Conservation (phyloP, 2,329 filamentous ascomycete genomes). For the Stagonosporopsis vannaccii region DNA sequence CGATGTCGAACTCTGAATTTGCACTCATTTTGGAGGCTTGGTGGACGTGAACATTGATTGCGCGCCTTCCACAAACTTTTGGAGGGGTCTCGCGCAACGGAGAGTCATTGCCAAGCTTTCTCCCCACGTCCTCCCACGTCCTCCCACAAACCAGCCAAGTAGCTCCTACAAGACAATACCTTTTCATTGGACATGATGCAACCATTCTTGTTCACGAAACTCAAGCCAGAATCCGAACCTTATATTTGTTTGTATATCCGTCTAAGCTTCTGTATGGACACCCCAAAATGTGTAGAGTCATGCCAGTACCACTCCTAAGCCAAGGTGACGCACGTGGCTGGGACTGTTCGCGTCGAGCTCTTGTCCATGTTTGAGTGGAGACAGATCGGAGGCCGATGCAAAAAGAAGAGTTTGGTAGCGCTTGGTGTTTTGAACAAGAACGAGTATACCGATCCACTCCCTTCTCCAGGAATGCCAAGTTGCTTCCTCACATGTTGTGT, state of each 20-base stretch:
- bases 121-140: slow-evolving; percentile 11
- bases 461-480: slow-evolving; percentile 9
- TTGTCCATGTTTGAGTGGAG: neutral
- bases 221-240: neutral
- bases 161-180: neutral
- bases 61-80: slow-evolving; percentile 18
- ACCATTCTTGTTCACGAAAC: neutral
- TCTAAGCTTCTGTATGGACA: neutral
- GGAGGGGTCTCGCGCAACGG: slow-evolving; percentile 28
- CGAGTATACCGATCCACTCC: neutral
- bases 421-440: neutral
- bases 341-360: neutral
- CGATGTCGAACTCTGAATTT: slow-evolving; percentile 59
- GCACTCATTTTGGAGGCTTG: slow-evolving; percentile 35
- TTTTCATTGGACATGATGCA: neutral
- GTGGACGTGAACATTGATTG: neutral
- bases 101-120: slow-evolving; percentile 26
- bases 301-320: neutral
- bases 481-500: slow-evolving; percentile 9
- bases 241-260: neutral
- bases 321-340: neutral
- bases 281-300: no score
- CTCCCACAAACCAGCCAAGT: neutral
- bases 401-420: neutral
- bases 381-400: neutral